Base-by-base conservation (phyloP, 164 flowering plant species). In the Umbellularia californica region DNA sequence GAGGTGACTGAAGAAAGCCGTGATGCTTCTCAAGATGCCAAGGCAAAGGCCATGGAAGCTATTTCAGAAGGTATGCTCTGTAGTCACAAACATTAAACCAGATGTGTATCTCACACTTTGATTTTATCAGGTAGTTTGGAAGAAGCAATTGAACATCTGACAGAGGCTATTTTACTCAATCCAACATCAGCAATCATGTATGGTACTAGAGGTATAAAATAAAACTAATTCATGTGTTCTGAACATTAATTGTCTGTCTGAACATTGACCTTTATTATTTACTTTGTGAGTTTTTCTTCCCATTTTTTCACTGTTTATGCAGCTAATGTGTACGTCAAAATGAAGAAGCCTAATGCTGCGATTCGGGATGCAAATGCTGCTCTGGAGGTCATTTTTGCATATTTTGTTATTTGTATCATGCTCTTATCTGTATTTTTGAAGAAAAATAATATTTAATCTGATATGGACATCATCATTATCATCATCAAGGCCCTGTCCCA, bases 281-380 rank as follows among this genome's bases (percentile, higher is more conserved):
- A 2, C 69, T 50, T n/a, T 50, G 65, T 50, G n/a, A 69, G 3
- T 58, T 75, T 47, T 51, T 35, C 25, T 3, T 20, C 22, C 19
- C 17, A 41, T 69, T 10, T 24, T 35, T 69, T 69, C 28, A 69
- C 41, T 41, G 55, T 73, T 74, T 24, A 64, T 79, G 77, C 91
- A 95, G 99, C 99, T 67, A 89, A 78, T 79, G 97, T 95, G 5
- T 95, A 84, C 74, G 79, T 95, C 79, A 95, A 93, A 75, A 88
- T 91, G 96, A 92, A 91, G 90, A 93, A 95, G 75, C 99, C 99
- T 11, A 95, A 93, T 86, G 99, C 99, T 75, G 99, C 99, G 41
- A 90, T 92, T 70, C 86, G 93, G 12, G 99, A 95, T 85, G 98
- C 99, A 58, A 84, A 64, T 88, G 97, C 99, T 1, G 99, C 99